A percentile compares a stretch with the other conserved stretches of the same genome.
Conservation (phyloP, 2,329 filamentous ascomycete genomes). For the Ophiocordyceps camponoti-rufipedis region DNA sequence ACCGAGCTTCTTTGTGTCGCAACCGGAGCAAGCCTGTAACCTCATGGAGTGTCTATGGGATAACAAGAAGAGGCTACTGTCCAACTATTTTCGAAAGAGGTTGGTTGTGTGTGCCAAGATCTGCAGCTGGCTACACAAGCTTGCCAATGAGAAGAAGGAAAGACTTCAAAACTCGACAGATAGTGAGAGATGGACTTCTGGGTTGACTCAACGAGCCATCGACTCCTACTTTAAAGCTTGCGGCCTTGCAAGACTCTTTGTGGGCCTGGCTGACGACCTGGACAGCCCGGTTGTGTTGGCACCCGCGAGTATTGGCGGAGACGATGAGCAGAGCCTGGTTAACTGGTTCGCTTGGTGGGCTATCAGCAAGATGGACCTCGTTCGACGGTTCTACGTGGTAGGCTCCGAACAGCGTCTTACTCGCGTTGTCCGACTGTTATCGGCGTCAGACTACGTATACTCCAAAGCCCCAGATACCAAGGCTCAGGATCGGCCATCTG, state of each 20-base stretch:
- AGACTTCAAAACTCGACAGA: background rate
- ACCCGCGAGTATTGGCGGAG: slow-evolving; percentile 28
- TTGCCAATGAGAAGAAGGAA: slow-evolving; percentile 8
- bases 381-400: slow-evolving; percentile 35
- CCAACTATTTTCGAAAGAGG: slow-evolving; percentile 5
- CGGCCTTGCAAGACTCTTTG: slow-evolving; percentile 6
- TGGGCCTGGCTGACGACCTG: slow-evolving; percentile 4
- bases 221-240: slow-evolving; percentile 8
- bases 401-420: slow-evolving; percentile 19
- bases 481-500: slow-evolving; percentile 2
- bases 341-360: slow-evolving; percentile 47
- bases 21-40: slow-evolving; percentile 14
- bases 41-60: slow-evolving; percentile 19
- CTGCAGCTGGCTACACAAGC: slow-evolving; percentile 11
- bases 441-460: slow-evolving; percentile 16
- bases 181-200: background rate
- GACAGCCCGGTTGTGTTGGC: slow-evolving; percentile 23
- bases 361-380: slow-evolving; percentile 25
- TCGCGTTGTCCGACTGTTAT: slow-evolving; percentile 9
- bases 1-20: slow-evolving; percentile 21
- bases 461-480: slow-evolving; percentile 15
- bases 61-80: slow-evolving; percentile 4
- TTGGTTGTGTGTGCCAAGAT: slow-evolving; percentile 13
- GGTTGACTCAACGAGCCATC: slow-evolving; percentile 2
- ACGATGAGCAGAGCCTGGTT: slow-evolving; percentile 43